Evolutionary conservation across 495 filamentous ascomycete species (phyloP), one percentile per base, ranked within the genome.

Genomic region (Astrothelium subdiscretum): DNA sequence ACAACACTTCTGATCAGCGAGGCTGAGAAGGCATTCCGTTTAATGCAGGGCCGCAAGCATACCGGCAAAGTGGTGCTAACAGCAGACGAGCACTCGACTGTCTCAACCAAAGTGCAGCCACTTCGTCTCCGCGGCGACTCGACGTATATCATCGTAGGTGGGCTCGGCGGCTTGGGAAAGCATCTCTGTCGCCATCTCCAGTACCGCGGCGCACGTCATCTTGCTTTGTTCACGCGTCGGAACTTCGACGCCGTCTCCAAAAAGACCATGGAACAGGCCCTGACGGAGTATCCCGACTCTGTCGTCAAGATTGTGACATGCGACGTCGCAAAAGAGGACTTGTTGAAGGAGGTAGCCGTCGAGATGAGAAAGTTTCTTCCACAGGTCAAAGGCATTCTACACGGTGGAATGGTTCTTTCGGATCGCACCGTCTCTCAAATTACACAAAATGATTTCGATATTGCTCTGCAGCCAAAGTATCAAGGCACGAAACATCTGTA

Each of bases 51-150:
- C 18, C 82, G 81, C 29, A 80, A 78, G 35, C 69, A 78, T 3
- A 69, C 77, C 15, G 85, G 86, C 2, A 88, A 88, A 68, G 69
- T 88, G 18, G 71, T 76, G 24, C 72, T 74, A 0, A 62, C 66
- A 20, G 61, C 62, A 10, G 62, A 74, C 29, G 57, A 59, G 20
- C 24, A 58, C 5, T n/a, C n/a, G n/a, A n/a, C n/a, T n/a, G n/a
- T n/a, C n/a, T n/a, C n/a, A n/a, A n/a, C n/a, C n/a, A n/a, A n/a
- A n/a, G n/a, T n/a, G n/a, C n/a, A n/a, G n/a, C n/a, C n/a, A n/a
- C n/a, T n/a, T n/a, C n/a, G n/a, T n/a, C n/a, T n/a, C n/a, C n/a
- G n/a, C n/a, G n/a, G n/a, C 35, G 31, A 72, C 32, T 72, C 68
- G 1, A 68, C 77, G 3, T 81, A 81, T 65, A 32, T 81, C 10